These are phyloP conservation scores for Coemansia sp. DNA, from an alignment of 192 early-diverging fungal genomes.

Conservation along the genomic window DNA sequence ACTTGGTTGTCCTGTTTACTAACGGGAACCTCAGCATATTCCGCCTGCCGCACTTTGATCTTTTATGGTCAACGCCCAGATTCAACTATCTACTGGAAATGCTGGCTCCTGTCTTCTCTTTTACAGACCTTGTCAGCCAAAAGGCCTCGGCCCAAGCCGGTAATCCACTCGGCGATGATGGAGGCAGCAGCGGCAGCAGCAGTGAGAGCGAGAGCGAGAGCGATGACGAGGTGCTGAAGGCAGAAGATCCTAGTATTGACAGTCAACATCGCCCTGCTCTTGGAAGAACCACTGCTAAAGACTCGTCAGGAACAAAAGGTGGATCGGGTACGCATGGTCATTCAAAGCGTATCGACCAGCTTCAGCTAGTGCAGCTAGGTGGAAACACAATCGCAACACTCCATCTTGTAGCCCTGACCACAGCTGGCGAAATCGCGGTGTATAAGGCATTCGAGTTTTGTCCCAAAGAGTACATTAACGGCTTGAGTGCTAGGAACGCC, in stretches of 20 bases:
- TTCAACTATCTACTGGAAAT: conserved; percentile 36
- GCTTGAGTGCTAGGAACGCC: neutral
- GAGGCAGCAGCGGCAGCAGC: neutral
- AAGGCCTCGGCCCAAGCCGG: neutral
- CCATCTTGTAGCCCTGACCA: conserved; percentile 32
- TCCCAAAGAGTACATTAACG: conserved; percentile 18
- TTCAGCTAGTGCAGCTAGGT: conserved; percentile 39
- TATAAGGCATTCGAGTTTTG: conserved; percentile 47
- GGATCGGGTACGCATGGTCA: neutral
- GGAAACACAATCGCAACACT: conserved; percentile 23
- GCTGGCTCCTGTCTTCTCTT: conserved; percentile 2
- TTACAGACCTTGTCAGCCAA: too few species aligned
- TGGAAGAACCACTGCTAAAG: neutral
- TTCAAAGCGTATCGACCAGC: conserved; percentile 27
- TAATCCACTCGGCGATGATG: neutral
- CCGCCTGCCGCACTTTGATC: conserved; percentile 35
- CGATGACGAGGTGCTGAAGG: neutral
- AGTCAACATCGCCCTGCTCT: neutral
- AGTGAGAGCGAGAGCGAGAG: conserved; percentile 10
- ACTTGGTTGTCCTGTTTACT: conserved; percentile 9
- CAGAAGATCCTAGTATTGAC: neutral
- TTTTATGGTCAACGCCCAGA: conserved; percentile 32
- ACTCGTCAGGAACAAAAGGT: neutral
- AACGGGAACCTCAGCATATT: conserved; percentile 33
- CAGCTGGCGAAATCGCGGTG: conserved; percentile 39